Percentiles rank a stretch among this genome's conserved stretches.
phyloP scores from a whole-genome alignment of 2,329 filamentous ascomycete genomes.

The Colletotrichum sp. region DNA sequence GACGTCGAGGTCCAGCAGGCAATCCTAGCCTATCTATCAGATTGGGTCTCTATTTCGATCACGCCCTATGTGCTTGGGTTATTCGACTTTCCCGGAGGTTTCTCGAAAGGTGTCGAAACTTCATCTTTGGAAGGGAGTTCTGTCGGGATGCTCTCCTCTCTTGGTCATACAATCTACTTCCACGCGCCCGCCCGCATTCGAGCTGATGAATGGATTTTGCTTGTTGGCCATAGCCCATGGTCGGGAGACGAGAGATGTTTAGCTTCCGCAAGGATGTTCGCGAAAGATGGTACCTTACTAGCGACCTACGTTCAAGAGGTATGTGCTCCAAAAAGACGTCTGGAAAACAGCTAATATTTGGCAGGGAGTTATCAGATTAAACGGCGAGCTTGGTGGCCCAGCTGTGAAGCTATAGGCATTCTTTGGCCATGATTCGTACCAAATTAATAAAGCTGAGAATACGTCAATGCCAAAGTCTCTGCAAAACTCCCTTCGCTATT shows the following conservation, averaged over 20 bases:
- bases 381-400: rapidly evolving
- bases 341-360: neutral
- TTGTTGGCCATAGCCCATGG: neutral
- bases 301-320: neutral
- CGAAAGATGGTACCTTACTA: neutral
- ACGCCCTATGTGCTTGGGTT: neutral
- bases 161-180: neutral
- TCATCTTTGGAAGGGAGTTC: neutral
- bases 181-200: neutral
- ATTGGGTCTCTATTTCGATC: neutral
- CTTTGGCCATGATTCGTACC: too few relatives aligned
- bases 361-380: neutral
- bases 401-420: rapidly evolving
- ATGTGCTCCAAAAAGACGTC: rapidly evolving
- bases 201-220: neutral
- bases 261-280: neutral
- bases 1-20: neutral
- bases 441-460: too few relatives aligned
- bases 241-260: neutral
- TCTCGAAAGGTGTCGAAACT: neutral
- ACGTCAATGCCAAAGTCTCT: rapidly evolving
- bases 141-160: neutral
- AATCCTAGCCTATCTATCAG: neutral
- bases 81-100: neutral
- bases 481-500: rapidly evolving